Base-by-base conservation (phyloP, 352 stramenopile species). In the Globisporangium lucens region DNA sequence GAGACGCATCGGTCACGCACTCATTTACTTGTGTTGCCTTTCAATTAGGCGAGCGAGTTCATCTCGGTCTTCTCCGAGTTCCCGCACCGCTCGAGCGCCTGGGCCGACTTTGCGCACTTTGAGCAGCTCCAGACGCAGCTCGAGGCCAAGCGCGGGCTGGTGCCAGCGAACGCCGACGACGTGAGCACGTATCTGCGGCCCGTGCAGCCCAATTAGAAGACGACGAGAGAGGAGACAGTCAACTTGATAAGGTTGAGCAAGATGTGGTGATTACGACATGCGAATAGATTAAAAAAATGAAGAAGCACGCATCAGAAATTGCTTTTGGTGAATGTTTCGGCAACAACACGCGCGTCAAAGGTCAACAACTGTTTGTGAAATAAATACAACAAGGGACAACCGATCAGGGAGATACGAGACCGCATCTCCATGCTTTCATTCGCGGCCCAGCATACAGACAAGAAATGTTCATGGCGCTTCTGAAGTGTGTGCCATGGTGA, bases 71-170 rank as follows among this genome's bases (percentile, higher is more conserved):
- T 89, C 63, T 82, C 77, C 3, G 67, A 71, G 27, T 90, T 85
- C 56, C 41, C 78, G 38, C 83, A 76, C 46, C 67, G 49, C n/a
- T 83, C 86, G n/a, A 91, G 78, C 68, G 81, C 84, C 55, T 90
- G 82, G 80, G 84, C 93, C 55, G 86, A 94, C 76, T 91, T 83
- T 69, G 72, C 71, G 52, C 62, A 89, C 60, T 91, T 88, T 65
- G 83, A 94, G 13, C 58, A 75, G 47, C 74, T 76, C 49, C 84
- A 94, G 67, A 51, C 70, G 51, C 66, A 75, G 27, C 63, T 94
- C 0, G 79, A 92, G 66, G 56, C 33, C 17, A 92, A 91, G 73
- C 78, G 84, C 17, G 75, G 75, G 20, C 56, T 91, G 12, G 1
- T 30, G 33, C 5, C 43, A 22, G 29, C 22, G 17, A 27, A 67